A percentile compares a stretch with the other conserved stretches of the same genome.
These are phyloP conservation scores for Diaporthe helianthi DNA, from an alignment of 2,329 filamentous ascomycete genomes.

Conservation along the genomic window DNA sequence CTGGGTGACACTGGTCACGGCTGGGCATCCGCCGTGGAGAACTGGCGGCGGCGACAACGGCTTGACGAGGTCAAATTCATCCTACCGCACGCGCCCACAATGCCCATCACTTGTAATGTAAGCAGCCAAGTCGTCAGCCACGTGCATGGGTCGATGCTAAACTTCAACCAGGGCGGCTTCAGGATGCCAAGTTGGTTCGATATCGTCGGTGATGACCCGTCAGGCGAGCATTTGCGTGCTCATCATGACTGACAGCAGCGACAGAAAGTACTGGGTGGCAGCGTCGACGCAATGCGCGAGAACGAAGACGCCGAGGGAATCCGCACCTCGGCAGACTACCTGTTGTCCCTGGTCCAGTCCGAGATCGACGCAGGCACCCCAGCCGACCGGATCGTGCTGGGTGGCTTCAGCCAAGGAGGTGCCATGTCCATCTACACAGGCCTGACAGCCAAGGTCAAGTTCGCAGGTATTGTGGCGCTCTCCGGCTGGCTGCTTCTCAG, in stretches of 20 bases:
- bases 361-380: slow-evolving; percentile 85
- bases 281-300: slow-evolving; percentile 40
- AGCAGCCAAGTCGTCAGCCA: neutral
- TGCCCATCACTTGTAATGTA: slow-evolving; percentile 78
- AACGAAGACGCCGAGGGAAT: slow-evolving; percentile 74
- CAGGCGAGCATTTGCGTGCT: neutral
- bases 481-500: slow-evolving; percentile 80
- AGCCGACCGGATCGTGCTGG: slow-evolving; percentile 82
- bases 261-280: slow-evolving; percentile 38
- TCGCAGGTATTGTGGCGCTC: slow-evolving; percentile 88
- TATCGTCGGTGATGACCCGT: slow-evolving; percentile 60
- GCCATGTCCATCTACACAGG: slow-evolving; percentile 86
- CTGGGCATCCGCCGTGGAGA: slow-evolving; percentile 84
- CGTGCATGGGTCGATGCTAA: slow-evolving; percentile 24
- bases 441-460: slow-evolving; percentile 72
- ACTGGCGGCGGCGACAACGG: slow-evolving; percentile 80
- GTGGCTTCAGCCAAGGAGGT: slow-evolving; percentile 86
- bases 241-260: neutral
- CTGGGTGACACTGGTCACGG: slow-evolving; percentile 83
- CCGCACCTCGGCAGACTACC: slow-evolving; percentile 73
- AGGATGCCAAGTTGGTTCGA: slow-evolving; percentile 90
- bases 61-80: slow-evolving; percentile 94
- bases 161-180: slow-evolving; percentile 57
- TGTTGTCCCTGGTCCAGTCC: slow-evolving; percentile 79
- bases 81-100: slow-evolving; percentile 86